Conservation (phyloP, 208 protist species). For the Crithidia bombi region DNA sequence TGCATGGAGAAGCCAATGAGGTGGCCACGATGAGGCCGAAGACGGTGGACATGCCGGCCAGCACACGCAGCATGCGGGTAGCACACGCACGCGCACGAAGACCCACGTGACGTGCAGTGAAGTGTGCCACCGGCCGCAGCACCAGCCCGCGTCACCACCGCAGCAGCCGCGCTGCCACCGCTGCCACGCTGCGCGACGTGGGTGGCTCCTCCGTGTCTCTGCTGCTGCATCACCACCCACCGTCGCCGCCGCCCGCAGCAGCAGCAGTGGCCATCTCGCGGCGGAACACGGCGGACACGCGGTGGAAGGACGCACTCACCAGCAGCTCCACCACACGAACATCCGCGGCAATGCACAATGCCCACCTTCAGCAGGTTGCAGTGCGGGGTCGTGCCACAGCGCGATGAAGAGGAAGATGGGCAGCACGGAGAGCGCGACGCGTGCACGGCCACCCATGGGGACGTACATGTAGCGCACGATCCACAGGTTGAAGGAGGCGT, state of each 20-base stretch:
- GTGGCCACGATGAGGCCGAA: constrained; percentile 58
- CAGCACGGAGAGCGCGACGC: constrained; percentile 67
- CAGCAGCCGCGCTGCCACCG: background rate
- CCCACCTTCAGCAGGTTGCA: constrained; percentile 81
- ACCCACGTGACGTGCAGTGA: constrained; percentile 12
- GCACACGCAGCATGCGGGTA: constrained; percentile 27
- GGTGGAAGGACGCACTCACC: constrained; percentile 34
- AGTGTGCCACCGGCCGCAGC: constrained; percentile 20
- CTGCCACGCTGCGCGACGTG: constrained; percentile 1
- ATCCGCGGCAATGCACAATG: constrained; percentile 49
- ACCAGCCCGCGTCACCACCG: background rate
- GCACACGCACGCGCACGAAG: constrained; percentile 12
- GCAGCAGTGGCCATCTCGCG: constrained; percentile 41
- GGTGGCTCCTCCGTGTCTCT: background rate
- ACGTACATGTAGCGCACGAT: constrained; percentile 95
- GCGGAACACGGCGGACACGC: constrained; percentile 18
- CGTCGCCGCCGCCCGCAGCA: no score
- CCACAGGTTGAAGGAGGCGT: constrained; percentile 94
- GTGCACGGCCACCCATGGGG: constrained; percentile 78
- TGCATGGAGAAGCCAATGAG: constrained; percentile 59
- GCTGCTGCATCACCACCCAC: no score
- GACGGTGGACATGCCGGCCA: constrained; percentile 39
- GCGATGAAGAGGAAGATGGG: constrained; percentile 94
- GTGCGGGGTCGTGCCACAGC: constrained; percentile 91
- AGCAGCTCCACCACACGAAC: constrained; percentile 71